Conservation (phyloP, 805 yeast species). For the Myxozyma vanderwaltii region DNA sequence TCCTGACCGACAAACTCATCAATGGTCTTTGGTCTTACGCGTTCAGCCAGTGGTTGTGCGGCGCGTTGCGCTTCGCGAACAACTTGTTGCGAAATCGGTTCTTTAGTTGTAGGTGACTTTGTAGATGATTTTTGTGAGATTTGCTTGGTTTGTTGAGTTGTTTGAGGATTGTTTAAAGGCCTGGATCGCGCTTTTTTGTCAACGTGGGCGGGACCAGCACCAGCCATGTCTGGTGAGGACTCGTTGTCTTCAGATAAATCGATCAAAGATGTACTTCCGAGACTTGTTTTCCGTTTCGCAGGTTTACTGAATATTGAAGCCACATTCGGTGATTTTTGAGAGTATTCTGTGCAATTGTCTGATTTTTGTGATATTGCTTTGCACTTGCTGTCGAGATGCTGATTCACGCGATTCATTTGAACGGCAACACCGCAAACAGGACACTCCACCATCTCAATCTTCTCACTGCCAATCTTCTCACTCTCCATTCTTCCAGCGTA, state of each 20-base stretch:
- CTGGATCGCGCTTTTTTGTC: neutral
- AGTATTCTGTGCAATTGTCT: neutral
- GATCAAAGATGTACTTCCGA: neutral
- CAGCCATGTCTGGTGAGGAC: neutral
- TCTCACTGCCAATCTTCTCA: too few relatives aligned
- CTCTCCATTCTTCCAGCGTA: too few relatives aligned
- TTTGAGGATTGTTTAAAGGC: neutral
- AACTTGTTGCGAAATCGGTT: too few relatives aligned
- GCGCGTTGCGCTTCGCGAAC: neutral
- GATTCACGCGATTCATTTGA: constrained; percentile 23
- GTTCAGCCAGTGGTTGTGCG: constrained; percentile 66
- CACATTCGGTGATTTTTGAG: neutral
- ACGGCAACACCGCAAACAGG: constrained; percentile 33
- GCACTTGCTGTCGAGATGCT: constrained; percentile 45
- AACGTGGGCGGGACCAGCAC: neutral
- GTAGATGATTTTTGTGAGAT: neutral
- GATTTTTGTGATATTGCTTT: too few relatives aligned
- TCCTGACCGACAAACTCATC: constrained; percentile 81
- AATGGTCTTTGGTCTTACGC: constrained; percentile 73
- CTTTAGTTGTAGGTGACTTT: neutral
- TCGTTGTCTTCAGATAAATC: constrained; percentile 1
- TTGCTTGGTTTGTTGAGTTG: neutral
- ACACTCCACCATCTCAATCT: constrained; percentile 29
- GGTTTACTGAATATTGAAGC: constrained; percentile 3
- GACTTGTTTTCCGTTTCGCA: constrained; percentile 5